phyloP scores from a whole-genome alignment of 768 basidiomycete genomes.

The Podaxis mareebaensis region DNA sequence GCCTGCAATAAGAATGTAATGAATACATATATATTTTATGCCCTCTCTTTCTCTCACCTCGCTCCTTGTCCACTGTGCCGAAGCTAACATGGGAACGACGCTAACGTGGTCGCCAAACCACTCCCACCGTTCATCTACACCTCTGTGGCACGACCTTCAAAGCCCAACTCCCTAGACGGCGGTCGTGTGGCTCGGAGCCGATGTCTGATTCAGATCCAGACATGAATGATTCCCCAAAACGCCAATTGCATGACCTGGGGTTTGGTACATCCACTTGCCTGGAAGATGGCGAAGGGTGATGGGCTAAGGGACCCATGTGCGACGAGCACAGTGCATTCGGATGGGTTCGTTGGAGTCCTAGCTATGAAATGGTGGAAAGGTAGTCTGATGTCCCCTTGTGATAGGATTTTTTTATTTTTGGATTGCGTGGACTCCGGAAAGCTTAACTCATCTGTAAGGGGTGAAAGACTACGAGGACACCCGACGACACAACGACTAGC shows the following conservation, averaged over 20 bases:
- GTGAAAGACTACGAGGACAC: slow-evolving; percentile 51
- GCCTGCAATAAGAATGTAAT: too few species aligned
- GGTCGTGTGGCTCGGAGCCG: neutral
- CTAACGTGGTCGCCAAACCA: too few species aligned
- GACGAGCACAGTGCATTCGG: slow-evolving; percentile 76
- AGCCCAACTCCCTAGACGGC: neutral
- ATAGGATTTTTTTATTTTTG: slow-evolving; percentile 56
- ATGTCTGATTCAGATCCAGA: slow-evolving; percentile 8
- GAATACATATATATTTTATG: too few species aligned
- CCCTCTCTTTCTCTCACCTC: too few species aligned
- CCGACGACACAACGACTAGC: slow-evolving; percentile 45
- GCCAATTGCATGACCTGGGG: slow-evolving; percentile 71
- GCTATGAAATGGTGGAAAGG: slow-evolving; percentile 77
- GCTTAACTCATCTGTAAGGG: slow-evolving; percentile 79
- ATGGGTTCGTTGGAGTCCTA: slow-evolving; percentile 52
- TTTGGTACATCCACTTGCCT: slow-evolving; percentile 57
- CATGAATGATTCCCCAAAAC: slow-evolving; percentile 5
- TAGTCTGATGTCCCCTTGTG: slow-evolving; percentile 38
- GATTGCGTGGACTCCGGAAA: slow-evolving; percentile 48
- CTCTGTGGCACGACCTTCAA: neutral
- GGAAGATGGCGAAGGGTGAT: slow-evolving; percentile 85
- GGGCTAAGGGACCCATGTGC: slow-evolving; percentile 99
- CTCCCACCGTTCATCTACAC: too few species aligned
- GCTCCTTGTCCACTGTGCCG: too few species aligned
- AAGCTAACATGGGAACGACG: too few species aligned